A percentile compares a stretch with the other conserved stretches of the same genome.
These are phyloP conservation scores for Cladobotryum mycophilum DNA, from an alignment of 2,329 filamentous ascomycete species.

Conservation along the genomic window DNA sequence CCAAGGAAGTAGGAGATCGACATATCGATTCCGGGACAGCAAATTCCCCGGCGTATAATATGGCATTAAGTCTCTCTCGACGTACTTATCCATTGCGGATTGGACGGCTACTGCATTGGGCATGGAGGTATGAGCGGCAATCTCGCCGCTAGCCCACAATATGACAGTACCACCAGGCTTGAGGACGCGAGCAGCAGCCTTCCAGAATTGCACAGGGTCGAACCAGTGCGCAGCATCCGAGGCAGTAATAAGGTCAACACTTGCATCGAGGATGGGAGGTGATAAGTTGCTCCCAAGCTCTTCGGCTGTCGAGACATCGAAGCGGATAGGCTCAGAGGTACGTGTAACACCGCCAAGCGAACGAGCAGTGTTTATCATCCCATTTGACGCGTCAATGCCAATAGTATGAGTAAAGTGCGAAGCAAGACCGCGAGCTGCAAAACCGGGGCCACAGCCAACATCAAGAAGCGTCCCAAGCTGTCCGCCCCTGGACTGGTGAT, in stretches of 20 bases:
- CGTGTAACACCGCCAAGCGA: slow-evolving; percentile 26
- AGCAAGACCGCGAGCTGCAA: slow-evolving; percentile 39
- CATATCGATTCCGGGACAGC: slow-evolving; percentile 35
- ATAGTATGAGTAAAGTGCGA: slow-evolving; percentile 38
- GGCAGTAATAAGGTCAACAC: slow-evolving; percentile 45
- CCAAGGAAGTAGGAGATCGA: slow-evolving; percentile 44
- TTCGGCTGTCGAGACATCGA: slow-evolving; percentile 39
- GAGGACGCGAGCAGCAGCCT: slow-evolving; percentile 37
- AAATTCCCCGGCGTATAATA: slow-evolving; percentile 31
- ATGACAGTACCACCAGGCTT: slow-evolving; percentile 49
- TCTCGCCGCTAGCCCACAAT: slow-evolving; percentile 37
- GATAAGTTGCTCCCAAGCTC: slow-evolving; percentile 29
- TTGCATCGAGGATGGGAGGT: slow-evolving; percentile 24
- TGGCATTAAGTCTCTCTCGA: slow-evolving; percentile 31
- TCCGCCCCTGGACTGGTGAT: slow-evolving; percentile 42
- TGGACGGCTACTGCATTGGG: slow-evolving; percentile 39
- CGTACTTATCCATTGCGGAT: slow-evolving; percentile 28
- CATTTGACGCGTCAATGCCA: slow-evolving; percentile 45
- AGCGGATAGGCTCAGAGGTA: slow-evolving; percentile 29
- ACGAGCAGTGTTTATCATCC: slow-evolving; percentile 46
- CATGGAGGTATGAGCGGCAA: slow-evolving; percentile 23
- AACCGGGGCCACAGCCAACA: slow-evolving; percentile 52
- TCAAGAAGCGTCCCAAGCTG: slow-evolving; percentile 40
- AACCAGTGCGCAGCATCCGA: slow-evolving; percentile 54
- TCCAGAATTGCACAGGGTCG: slow-evolving; percentile 46